Evolutionary conservation across 495 filamentous ascomycete species (phyloP), one percentile per base, ranked within the genome.

Genomic region (Xylaria bambusicola): DNA sequence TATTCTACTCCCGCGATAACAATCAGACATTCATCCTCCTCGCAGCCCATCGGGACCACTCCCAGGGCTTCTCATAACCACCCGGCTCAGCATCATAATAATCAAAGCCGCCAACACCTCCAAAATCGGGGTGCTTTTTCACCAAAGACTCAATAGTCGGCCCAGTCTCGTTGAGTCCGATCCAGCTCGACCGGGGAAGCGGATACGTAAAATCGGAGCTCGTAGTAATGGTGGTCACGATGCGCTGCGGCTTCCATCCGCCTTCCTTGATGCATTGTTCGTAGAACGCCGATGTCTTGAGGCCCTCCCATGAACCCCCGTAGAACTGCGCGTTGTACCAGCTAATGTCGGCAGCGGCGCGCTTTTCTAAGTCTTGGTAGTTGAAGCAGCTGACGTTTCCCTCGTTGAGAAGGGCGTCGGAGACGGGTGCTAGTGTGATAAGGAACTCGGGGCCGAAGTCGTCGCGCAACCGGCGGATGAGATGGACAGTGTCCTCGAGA

Each of bases 321-420:
- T 89, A 90, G 65, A 90, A 89, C 60, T 89, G 87, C n/a, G 82
- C 70, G 60, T 90, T 89, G 64, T 90, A 90, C 87, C 87, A 90
- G 26, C 68, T 75, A 44, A 89, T 85, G 60, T 82, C 77, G 18
- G 74, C 69, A 5, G 83, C 84, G 9, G 80, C 73, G 60, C 75
- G 74, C n/a, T 74, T 68, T 67, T 89, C 86, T 38, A 89, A 74
- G 23, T 73, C 71, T 1, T 76, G 72, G 69, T 90, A 89, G 54
- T 80, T 77, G 62, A 90, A 90, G 0, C 86, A 86, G 9, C 80
- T 84, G 0, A 89, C 66, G 62, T 87, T 36, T 24, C 50, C 27
- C 77, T 67, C 0, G 74, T 76, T 52, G 79, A 70, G 9, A 89
- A 61, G 5, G 26, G 84, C 87, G 2, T 83, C 78, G 0, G 87